These are phyloP conservation scores for Fusarium ramigenum DNA, from an alignment of 2,329 filamentous ascomycete genomes.

Conservation along the genomic window DNA sequence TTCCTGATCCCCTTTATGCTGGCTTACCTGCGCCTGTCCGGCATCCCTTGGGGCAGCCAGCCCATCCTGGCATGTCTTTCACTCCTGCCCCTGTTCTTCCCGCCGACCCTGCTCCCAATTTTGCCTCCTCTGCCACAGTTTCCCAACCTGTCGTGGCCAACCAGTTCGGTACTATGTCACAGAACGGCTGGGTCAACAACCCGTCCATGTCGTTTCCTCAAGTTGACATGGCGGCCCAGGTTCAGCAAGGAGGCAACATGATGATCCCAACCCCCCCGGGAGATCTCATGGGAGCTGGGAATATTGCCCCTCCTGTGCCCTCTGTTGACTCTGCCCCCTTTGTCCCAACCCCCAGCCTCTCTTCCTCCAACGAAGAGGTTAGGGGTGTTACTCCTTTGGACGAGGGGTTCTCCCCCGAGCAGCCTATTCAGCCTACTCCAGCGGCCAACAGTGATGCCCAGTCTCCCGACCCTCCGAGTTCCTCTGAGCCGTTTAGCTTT, in stretches of 20 bases:
- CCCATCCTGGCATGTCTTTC: fast-evolving
- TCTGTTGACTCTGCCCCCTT: too few relatives aligned
- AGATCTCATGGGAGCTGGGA: neutral
- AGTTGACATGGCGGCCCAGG: neutral
- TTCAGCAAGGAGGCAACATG: neutral
- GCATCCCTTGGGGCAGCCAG: too few relatives aligned
- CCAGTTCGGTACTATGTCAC: neutral
- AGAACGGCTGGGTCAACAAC: neutral
- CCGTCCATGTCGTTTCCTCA: neutral
- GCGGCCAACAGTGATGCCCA: neutral
- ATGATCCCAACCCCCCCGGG: fast-evolving
- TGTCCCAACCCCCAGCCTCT: fast-evolving
- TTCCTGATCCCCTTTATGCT: neutral
- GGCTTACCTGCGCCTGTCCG: fast-evolving
- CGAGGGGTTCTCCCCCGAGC: neutral
- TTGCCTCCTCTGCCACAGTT: neutral
- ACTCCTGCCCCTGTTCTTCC: fast-evolving
- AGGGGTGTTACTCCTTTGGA: fast-evolving
- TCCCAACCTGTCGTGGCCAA: neutral
- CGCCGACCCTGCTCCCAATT: neutral
- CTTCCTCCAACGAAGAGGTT: fast-evolving
- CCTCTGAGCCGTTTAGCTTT: too few relatives aligned
- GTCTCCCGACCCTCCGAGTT: neutral
- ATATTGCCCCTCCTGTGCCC: neutral
- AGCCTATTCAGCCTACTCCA: neutral